phyloP scores from a whole-genome alignment of 1,139 yeast genomes.

The Waltiozyma sp. region DNA sequence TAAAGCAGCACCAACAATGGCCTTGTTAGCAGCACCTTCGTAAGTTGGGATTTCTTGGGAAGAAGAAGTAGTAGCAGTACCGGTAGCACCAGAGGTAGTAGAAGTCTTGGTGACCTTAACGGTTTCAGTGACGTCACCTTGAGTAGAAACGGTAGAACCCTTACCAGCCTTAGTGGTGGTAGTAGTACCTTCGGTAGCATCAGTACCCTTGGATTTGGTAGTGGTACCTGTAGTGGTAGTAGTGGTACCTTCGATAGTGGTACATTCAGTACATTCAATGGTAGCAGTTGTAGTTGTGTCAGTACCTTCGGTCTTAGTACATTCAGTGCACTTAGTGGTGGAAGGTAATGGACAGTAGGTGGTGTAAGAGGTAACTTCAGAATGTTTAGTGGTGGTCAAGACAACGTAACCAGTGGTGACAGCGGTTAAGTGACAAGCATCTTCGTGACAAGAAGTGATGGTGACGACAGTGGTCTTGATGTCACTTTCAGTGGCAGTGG shows the following conservation, averaged over 20 bases:
- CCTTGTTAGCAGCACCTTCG: not conserved
- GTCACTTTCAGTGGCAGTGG: not conserved
- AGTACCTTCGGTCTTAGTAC: not conserved
- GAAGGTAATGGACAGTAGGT: slow-evolving; percentile 12
- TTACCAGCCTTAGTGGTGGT: not conserved
- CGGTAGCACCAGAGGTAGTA: not conserved
- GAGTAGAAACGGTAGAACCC: not conserved
- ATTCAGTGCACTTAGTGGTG: not conserved
- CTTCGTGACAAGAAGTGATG: slow-evolving; percentile 7
- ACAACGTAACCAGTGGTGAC: slow-evolving; percentile 3
- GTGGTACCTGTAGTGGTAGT: not conserved
- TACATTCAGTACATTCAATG: not conserved
- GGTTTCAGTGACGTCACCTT: not conserved
- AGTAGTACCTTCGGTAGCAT: not conserved
- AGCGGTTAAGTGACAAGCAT: slow-evolving; percentile 7
- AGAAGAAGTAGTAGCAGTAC: not conserved
- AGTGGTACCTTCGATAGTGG: not conserved
- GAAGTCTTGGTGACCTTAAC: not conserved
- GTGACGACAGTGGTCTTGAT: slow-evolving; percentile 7
- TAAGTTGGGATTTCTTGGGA: not conserved
- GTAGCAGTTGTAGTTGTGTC: not conserved
- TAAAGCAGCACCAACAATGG: not conserved
- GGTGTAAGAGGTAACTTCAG: slow-evolving; percentile 10
- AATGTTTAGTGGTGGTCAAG: slow-evolving; percentile 10
- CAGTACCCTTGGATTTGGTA: not conserved